Conservation (phyloP, 129 eudicot genomes). For the Artemisia tridentata region DNA sequence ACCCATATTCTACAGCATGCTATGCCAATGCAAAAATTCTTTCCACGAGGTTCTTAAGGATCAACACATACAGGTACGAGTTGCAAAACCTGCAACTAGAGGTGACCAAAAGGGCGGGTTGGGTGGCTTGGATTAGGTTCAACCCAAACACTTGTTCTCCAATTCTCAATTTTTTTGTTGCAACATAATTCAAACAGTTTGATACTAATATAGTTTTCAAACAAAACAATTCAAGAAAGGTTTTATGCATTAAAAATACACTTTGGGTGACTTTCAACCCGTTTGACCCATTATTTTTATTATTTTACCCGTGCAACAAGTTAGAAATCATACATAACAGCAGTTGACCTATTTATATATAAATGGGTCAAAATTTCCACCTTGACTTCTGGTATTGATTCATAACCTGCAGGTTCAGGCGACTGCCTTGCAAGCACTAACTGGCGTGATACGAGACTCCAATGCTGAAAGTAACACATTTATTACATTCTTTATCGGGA, state of each 20-base stretch:
- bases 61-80: no score
- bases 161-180: no score
- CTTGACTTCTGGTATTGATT: background rate
- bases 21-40: slow-evolving; percentile 42
- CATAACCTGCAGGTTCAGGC: slow-evolving; percentile 52
- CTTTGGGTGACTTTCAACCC: background rate
- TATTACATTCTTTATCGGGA: slow-evolving; percentile 58
- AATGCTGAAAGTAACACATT: slow-evolving; percentile 48
- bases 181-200: no score
- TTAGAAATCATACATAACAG: background rate
- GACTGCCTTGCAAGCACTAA: slow-evolving; percentile 70
- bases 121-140: no score
- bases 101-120: no score
- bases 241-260: background rate
- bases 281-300: background rate
- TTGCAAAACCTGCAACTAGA: no score
- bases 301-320: no score
- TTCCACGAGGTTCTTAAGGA: slow-evolving; percentile 57
- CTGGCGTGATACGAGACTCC: slow-evolving; percentile 50
- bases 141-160: no score
- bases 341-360: background rate
- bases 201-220: no score
- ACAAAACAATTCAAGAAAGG: background rate
- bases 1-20: slow-evolving; percentile 38
- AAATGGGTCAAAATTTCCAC: background rate